These are phyloP conservation scores for Chrysanthemum seticuspe DNA, from an alignment of 129 eudicot genomes.

Conservation along the genomic window DNA sequence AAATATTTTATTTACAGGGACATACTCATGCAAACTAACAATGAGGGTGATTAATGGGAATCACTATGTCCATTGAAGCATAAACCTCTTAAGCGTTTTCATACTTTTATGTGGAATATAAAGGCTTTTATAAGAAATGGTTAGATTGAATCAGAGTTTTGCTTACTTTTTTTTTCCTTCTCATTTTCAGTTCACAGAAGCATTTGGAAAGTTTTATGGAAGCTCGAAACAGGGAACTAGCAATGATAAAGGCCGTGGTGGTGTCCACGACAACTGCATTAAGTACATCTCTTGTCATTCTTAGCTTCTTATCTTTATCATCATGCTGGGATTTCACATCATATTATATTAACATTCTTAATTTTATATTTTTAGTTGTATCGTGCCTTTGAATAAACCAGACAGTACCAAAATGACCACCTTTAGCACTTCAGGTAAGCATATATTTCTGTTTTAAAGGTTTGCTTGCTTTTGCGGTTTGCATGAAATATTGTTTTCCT, in stretches of 20 bases:
- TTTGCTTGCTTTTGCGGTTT: slow-evolving; percentile 2
- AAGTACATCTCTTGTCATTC: slow-evolving; percentile 42
- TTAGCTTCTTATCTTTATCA: background rate
- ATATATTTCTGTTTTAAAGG: background rate
- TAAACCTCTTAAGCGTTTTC: background rate
- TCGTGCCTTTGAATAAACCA: slow-evolving; percentile 62
- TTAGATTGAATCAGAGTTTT: slow-evolving; percentile 2
- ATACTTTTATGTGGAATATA: slow-evolving; percentile 1
- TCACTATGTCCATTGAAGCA: background rate
- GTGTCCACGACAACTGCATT: slow-evolving; percentile 91
- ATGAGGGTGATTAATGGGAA: background rate
- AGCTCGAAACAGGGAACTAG: slow-evolving; percentile 70
- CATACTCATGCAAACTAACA: too few species aligned
- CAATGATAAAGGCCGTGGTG: slow-evolving; percentile 58
- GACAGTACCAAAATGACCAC: slow-evolving; percentile 44
- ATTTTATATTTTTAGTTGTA: slow-evolving; percentile 51
- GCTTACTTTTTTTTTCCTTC: slow-evolving; percentile 10
- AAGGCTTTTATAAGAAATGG: background rate
- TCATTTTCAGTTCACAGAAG: slow-evolving; percentile 73
- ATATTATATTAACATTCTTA: slow-evolving; percentile 12
- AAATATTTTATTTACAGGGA: background rate
- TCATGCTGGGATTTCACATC: background rate
- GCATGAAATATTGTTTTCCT: background rate
- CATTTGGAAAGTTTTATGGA: slow-evolving; percentile 92
- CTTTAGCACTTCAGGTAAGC: slow-evolving; percentile 89